Base-by-base conservation (phyloP, 1,284 basidiomycete genomes). In the Ceratobasidium theobromae region DNA sequence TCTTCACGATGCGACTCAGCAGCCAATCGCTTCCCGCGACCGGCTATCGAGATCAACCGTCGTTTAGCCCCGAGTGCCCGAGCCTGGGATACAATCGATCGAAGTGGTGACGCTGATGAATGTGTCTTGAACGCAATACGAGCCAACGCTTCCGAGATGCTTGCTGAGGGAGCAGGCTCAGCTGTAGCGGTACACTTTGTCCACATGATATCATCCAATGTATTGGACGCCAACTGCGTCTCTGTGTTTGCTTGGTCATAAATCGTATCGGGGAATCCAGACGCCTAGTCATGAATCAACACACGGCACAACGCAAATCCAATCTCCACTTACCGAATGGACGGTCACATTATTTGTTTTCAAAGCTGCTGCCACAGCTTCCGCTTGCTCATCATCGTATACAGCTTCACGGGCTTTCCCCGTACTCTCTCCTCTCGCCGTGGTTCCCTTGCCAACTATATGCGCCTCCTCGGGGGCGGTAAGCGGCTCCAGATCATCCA, bases 1-100 rank as follows among this genome's bases (percentile, higher is more conserved):
- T 82, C 80, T 18, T 70, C 54, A 16, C 67, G 60, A 62, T 73
- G 73, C 53, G 73, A 74, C 38, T 75, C 69, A 58, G 74, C 62
- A 28, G 75, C 71, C 45, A 76, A 71, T 45, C 77, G 73, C 43
- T 79, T 72, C 0, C 77, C 77, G 16, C 81, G 73, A 4, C 80
- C 80, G 25, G 74, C 72, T 25, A 81, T 72, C 16, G 79, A 72
- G 28, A 80, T 45, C 52, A 67, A n/a, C 3, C 68, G 54, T 18
- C 58, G 66, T 25, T 53, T 49, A 67, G 66, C 70, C 18, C 35
- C 67, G 9, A 66, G 46, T 4, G 53, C 23, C 12, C 45, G 54
- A 18, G 64, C 67, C 21, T 65, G 66, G 43, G 45, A 18, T 1
- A 69, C 66, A 18, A 70, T 57, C 18, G 65, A 40, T 8, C 69